These are phyloP conservation scores for Evernia prunastri DNA, from an alignment of 495 filamentous ascomycete genomes.

Conservation along the genomic window DNA sequence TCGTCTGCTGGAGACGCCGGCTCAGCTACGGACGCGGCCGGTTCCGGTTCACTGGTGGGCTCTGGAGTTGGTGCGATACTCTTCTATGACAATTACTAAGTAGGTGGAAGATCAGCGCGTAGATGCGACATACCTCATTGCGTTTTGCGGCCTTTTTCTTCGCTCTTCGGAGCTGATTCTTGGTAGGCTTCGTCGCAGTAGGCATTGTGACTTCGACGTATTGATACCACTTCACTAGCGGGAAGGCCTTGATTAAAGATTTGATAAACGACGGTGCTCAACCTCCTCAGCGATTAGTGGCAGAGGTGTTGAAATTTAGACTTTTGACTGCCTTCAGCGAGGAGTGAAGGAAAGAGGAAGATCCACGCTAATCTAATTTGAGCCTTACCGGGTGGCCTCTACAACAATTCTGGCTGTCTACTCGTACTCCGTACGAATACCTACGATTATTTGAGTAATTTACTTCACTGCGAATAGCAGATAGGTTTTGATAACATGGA, in stretches of 20 bases:
- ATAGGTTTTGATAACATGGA: background rate
- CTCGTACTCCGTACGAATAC: too few species aligned
- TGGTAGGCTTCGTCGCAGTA: conserved; percentile 57
- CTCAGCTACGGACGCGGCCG: conserved; percentile 21
- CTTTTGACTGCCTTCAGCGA: background rate
- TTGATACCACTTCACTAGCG: background rate
- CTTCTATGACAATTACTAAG: conserved; percentile 25
- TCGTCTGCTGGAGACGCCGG: conserved; percentile 23
- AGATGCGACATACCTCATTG: conserved; percentile 41
- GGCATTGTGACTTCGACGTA: conserved; percentile 23
- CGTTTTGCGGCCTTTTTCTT: conserved; percentile 86
- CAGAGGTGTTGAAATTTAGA: background rate
- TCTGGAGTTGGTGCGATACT: conserved; percentile 29
- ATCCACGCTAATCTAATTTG: background rate
- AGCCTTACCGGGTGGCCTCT: background rate
- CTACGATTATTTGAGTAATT: background rate
- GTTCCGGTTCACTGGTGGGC: conserved; percentile 25
- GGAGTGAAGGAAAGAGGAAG: background rate
- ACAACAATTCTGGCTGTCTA: too few species aligned
- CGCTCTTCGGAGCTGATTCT: conserved; percentile 77
- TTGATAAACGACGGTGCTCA: background rate
- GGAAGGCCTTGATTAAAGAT: background rate
- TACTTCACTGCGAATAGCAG: background rate
- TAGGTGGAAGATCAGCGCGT: conserved; percentile 23
- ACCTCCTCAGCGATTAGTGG: background rate